Conservation (phyloP, 2,329 filamentous ascomycete species). For the Trichophyton schoenleinii region DNA sequence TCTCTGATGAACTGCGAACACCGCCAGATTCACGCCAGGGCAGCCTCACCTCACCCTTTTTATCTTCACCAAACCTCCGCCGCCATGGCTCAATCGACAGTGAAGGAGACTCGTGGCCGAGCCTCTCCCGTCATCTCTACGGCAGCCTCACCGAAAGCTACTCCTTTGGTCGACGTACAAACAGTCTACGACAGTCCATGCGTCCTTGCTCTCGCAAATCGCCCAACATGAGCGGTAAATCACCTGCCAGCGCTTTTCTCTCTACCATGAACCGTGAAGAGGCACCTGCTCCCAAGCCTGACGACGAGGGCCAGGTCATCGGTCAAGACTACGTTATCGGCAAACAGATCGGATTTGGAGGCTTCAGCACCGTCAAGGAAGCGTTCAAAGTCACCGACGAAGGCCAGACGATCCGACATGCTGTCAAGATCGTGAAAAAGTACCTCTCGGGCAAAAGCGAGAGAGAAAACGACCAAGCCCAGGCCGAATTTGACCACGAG, state of each 20-base stretch:
- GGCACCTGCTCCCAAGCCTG: conserved; percentile 38
- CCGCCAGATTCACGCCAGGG: conserved; percentile 28
- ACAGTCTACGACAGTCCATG: conserved; percentile 24
- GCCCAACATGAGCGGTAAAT: conserved; percentile 40
- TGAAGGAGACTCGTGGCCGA: conserved; percentile 28
- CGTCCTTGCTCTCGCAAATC: conserved; percentile 36
- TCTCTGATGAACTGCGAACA: conserved; percentile 30
- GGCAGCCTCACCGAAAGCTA: conserved; percentile 27
- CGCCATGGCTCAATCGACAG: conserved; percentile 30
- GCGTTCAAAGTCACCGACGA: conserved; percentile 49
- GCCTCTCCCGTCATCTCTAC: conserved; percentile 16
- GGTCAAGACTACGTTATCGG: conserved; percentile 56
- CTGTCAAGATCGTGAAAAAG: conserved; percentile 57
- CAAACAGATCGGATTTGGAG: conserved; percentile 52
- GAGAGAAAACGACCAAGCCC: conserved; percentile 50
- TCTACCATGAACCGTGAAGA: conserved; percentile 39
- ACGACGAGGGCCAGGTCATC: conserved; percentile 56
- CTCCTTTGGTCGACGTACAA: conserved; percentile 21
- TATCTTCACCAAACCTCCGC: conserved; percentile 26
- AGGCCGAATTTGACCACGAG: conserved; percentile 57
- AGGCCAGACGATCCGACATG: conserved; percentile 40
- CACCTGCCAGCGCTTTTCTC: conserved; percentile 46
- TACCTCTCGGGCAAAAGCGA: conserved; percentile 44
- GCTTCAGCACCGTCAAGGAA: conserved; percentile 56
- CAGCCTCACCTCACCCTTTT: conserved; percentile 27